Evolutionary conservation across 2,329 filamentous ascomycete species (phyloP), one percentile per base, ranked within the genome.

Genomic region (Stylonectria norvegica): DNA sequence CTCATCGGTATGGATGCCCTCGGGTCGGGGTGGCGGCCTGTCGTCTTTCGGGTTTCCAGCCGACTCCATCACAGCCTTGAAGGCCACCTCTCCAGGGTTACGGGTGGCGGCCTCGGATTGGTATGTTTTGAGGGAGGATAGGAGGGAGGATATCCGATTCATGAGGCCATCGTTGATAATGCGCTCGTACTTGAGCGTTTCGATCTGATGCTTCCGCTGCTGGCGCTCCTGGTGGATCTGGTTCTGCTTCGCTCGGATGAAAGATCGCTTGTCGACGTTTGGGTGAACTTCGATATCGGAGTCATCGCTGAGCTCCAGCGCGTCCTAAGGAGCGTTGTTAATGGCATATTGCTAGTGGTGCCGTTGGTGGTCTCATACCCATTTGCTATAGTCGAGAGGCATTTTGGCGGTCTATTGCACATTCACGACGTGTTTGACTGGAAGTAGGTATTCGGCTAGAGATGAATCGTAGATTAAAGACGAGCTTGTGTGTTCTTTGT

Each of bases 261-360:
- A 98, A 46, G 91, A 97, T 36, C 85, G 81, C 68, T 98, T 98
- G 72, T 98, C 93, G 63, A 98, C 93, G 63, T 98, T 98, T 45
- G 93, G 93, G 67, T 98, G 93, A 36, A 97, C 93, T 70, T 98
- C 93, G 57, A 98, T 84, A 60, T 98, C 93, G 36, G 89, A 96
- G 69, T 98, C 93, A 68, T 98, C 93, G 60, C 89, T 95, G 62
- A 98, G 83, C 81, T 98, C 93, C 61, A 98, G 79, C 44, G 86
- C 84, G 64, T 97, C 86, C 83, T 87, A 45, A 19, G 42, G 38
- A 37, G 29, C 28, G 30, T 32, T 29, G 43, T 53, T 23, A 55
- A 38, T 20, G 22, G 27, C 5, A 20, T 44, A 12, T 8, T 22
- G 20, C 28, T 20, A 20, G 28, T n/a, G n/a, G n/a, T n/a, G n/a